A percentile compares a stretch with the other conserved stretches of the same genome.
These are phyloP conservation scores for Diaporthe velutina DNA, from an alignment of 2,329 filamentous ascomycete species.

Conservation along the genomic window DNA sequence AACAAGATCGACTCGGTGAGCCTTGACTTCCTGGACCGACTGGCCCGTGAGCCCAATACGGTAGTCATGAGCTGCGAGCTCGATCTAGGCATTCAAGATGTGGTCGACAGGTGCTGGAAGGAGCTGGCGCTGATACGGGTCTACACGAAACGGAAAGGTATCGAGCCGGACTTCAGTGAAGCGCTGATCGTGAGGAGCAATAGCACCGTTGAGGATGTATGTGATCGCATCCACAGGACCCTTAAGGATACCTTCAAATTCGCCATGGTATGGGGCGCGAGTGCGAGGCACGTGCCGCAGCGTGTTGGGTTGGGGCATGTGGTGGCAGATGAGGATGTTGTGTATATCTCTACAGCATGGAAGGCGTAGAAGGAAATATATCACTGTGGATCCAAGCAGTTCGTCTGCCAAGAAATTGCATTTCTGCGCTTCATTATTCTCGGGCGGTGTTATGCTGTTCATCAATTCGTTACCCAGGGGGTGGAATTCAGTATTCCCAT, in stretches of 20 bases:
- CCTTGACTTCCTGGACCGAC: slow-evolving; percentile 90
- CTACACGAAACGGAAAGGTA: slow-evolving; percentile 96
- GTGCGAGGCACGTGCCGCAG: slow-evolving; percentile 94
- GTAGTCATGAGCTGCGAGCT: slow-evolving; percentile 98
- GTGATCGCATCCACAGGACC: slow-evolving; percentile 92
- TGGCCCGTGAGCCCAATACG: slow-evolving; percentile 93
- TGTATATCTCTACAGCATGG: slow-evolving; percentile 76
- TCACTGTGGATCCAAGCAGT: slow-evolving; percentile 24
- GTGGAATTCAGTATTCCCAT: not conserved
- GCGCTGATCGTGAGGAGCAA: slow-evolving; percentile 92
- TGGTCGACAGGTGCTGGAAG: slow-evolving; percentile 95
- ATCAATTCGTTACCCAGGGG: slow-evolving; percentile 39
- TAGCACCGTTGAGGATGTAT: slow-evolving; percentile 95
- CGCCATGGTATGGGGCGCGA: slow-evolving; percentile 96
- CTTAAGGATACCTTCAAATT: slow-evolving; percentile 99
- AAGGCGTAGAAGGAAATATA: slow-evolving; percentile 60
- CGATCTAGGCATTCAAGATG: slow-evolving; percentile 91
- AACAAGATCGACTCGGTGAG: slow-evolving; percentile 99
- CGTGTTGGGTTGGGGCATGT: slow-evolving; percentile 87
- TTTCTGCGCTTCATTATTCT: slow-evolving; percentile 2
- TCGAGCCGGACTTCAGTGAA: slow-evolving; percentile 89
- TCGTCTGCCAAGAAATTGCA: not conserved
- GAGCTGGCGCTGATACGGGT: slow-evolving; percentile 91
- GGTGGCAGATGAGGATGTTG: slow-evolving; percentile 79
- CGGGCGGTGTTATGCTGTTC: slow-evolving; percentile 30